Base-by-base conservation (phyloP, 1,139 yeast species). In the Saccharomyces hybrid region DNA sequence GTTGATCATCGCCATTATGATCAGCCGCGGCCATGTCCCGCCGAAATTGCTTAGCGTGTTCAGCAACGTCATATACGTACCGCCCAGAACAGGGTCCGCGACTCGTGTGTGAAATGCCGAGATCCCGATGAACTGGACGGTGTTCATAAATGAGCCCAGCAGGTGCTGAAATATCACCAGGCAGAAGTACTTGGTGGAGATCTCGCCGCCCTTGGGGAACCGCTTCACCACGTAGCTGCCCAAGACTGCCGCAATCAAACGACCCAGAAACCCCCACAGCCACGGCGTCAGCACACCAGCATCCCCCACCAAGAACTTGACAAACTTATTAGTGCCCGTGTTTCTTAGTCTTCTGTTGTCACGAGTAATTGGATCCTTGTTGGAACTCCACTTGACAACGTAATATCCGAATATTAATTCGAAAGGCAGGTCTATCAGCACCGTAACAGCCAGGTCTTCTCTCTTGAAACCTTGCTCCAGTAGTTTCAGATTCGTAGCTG, bases 51-150 rank as follows among this genome's bases (percentile, higher is more conserved):
- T 84, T 51, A 93, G 76, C 0, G 99, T 93, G 71, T 95, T 95
- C 55, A 93, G 75, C 0, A 96, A 85, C 0, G 99, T 93, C 98
- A 95, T 93, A 70, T 93, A 93, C 0, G 99, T 95, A 1, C 99
- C 99, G 16, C 99, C 99, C 63, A 93, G 88, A 11, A 83, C 72
- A 0, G 99, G 98, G 69, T 93, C 99, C 1, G 99, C 96, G 53
- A 95, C 88, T 64, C 85, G 85, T 4, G 97, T 91, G 70, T 91
- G 97, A 75, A 93, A 95, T 0, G 98, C 96, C 66, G 91, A 86
- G 54, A 93, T 83, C 3, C 96, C 87, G 27, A 93, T 98, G 73
- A 95, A 93, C 69, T 91, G 98, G 55, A 93, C 84, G 0, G 99
- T 93, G 4, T 93, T 82, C 96, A 91, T 88, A 70, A 93, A 91